Conservation (phyloP, 1,284 basidiomycete species). For the Lentinus polychrous region DNA sequence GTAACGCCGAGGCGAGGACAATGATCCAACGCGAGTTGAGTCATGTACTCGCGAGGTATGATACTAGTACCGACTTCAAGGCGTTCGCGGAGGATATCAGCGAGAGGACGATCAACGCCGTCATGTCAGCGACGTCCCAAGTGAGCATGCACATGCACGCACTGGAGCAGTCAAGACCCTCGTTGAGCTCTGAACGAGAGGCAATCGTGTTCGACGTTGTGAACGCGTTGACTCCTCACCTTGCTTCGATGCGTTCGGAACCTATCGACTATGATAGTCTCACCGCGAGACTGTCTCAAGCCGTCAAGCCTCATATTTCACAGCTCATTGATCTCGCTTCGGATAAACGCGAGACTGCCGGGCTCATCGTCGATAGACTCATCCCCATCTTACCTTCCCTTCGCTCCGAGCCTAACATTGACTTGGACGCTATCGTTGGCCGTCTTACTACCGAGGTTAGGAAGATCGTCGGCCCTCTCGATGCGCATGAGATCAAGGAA, state of each 20-base stretch:
- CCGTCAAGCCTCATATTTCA: conserved; percentile 80
- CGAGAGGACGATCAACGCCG: conserved; percentile 45
- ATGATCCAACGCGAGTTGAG: conserved; percentile 54
- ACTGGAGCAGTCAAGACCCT: conserved; percentile 33
- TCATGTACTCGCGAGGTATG: conserved; percentile 30
- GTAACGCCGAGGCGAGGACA: conserved; percentile 51
- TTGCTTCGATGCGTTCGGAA: conserved; percentile 52
- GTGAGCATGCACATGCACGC: conserved; percentile 55
- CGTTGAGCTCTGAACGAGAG: conserved; percentile 41
- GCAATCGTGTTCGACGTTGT: conserved; percentile 53
- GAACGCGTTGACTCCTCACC: conserved; percentile 50
- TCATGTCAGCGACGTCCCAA: conserved; percentile 54
- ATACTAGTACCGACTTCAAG: conserved; percentile 18
- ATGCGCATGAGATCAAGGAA: conserved; percentile 78
- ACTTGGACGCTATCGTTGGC: conserved; percentile 48
- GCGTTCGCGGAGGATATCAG: conserved; percentile 49
- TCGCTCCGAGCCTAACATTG: conserved; percentile 34
- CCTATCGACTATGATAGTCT: conserved; percentile 71
- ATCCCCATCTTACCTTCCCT: conserved; percentile 54
- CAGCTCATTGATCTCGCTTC: conserved; percentile 82
- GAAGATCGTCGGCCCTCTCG: conserved; percentile 63
- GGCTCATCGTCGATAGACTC: conserved; percentile 69
- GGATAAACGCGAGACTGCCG: conserved; percentile 79
- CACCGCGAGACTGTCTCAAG: conserved; percentile 66
- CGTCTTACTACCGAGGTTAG: conserved; percentile 62